These are phyloP conservation scores for Aspergillus taichungensis DNA, from an alignment of 495 filamentous ascomycete genomes.

Conservation along the genomic window DNA sequence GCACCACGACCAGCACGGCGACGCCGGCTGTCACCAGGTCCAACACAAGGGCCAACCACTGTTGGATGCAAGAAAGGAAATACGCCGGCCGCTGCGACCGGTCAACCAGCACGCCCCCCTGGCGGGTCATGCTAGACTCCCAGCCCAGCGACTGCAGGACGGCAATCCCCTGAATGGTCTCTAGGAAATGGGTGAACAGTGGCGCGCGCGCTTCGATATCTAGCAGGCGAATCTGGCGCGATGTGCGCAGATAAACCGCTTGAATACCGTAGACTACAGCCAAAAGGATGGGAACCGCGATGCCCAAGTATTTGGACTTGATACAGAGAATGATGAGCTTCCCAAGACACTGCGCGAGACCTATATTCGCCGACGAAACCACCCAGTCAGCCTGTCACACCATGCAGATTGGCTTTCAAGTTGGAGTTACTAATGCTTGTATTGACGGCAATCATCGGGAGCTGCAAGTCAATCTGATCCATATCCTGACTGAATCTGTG, in stretches of 20 bases:
- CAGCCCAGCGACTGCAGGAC: slow-evolving; percentile 69
- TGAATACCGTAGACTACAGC: no score
- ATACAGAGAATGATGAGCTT: slow-evolving; percentile 18
- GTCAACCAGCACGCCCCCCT: slow-evolving; percentile 52
- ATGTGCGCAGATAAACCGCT: no score
- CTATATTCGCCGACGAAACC: slow-evolving; percentile 6
- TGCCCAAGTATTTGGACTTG: slow-evolving; percentile 16
- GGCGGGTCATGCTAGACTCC: slow-evolving; percentile 4
- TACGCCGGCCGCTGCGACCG: slow-evolving; percentile 46
- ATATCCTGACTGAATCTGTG: slow-evolving; percentile 29
- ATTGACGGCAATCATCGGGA: slow-evolving; percentile 15
- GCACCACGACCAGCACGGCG: slow-evolving; percentile 38
- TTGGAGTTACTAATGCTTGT: not conserved
- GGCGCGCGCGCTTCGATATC: no score
- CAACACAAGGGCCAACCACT: slow-evolving; percentile 63
- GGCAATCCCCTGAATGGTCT: slow-evolving; percentile 47
- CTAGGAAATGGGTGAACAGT: no score
- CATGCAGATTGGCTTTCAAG: no score
- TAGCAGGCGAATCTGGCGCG: no score
- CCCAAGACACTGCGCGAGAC: slow-evolving; percentile 15
- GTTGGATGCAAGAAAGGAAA: slow-evolving; percentile 54
- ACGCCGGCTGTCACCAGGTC: slow-evolving; percentile 50
- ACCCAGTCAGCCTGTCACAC: no score
- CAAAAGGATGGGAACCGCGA: no score
- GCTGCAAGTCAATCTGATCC: slow-evolving; percentile 31